phyloP scores from a whole-genome alignment of 768 basidiomycete species.

The Asterophora parasitica region DNA sequence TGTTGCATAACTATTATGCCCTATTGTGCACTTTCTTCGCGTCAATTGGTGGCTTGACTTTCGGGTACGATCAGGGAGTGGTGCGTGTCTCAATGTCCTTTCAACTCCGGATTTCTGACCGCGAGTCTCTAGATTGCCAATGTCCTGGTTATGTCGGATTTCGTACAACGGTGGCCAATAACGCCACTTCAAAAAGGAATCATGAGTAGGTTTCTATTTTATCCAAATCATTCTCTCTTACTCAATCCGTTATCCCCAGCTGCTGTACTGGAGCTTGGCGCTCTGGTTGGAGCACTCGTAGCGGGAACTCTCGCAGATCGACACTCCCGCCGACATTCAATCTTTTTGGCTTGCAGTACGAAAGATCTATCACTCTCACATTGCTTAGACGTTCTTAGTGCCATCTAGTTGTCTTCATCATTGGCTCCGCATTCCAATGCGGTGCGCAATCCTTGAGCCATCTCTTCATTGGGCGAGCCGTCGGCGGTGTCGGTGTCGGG shows the following conservation, averaged over 20 bases:
- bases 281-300: conserved; percentile 66
- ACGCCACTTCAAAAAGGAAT: conserved; percentile 69
- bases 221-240: not conserved
- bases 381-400: not conserved
- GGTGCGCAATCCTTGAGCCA: conserved; percentile 51
- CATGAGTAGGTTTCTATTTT: conserved; percentile 53
- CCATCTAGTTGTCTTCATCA: conserved; percentile 55
- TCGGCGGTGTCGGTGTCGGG: conserved; percentile 81
- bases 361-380: not conserved
- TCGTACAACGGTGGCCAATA: conserved; percentile 61
- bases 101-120: not conserved
- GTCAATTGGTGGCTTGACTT: conserved; percentile 71
- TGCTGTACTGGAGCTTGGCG: conserved; percentile 73
- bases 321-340: conserved; percentile 62
- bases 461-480: conserved; percentile 63
- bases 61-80: conserved; percentile 84
- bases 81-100: conserved; percentile 22
- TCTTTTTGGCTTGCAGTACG: conserved; percentile 65
- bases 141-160: conserved; percentile 79
- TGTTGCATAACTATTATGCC: conserved; percentile 61
- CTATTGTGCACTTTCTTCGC: conserved; percentile 69
- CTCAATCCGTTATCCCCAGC: conserved; percentile 36
- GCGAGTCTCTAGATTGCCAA: conserved; percentile 56
- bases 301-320: conserved; percentile 67
- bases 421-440: conserved; percentile 69